Percentiles rank a stretch among this genome's conserved stretches.
Conservation (phyloP, 805 yeast species). For the Ogataea paraovalis region DNA sequence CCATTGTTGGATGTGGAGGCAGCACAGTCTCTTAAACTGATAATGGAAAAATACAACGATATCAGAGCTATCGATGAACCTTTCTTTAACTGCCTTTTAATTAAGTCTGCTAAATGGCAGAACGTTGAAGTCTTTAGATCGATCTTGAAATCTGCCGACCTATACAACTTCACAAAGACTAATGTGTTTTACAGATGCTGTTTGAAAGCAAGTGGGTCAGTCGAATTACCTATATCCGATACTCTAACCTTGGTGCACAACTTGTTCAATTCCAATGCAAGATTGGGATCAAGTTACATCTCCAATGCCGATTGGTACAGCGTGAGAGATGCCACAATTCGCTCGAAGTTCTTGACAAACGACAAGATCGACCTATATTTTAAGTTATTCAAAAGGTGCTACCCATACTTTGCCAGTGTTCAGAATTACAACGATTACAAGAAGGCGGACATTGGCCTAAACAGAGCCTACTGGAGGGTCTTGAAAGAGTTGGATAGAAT, state of each 20-base stretch:
- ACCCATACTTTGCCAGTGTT: slow-evolving; percentile 41
- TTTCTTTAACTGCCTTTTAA: slow-evolving; percentile 73
- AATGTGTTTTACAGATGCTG: slow-evolving; percentile 70
- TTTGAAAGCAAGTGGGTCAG: slow-evolving; percentile 66
- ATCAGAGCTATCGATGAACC: slow-evolving; percentile 68
- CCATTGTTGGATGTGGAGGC: slow-evolving; percentile 51
- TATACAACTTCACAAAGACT: slow-evolving; percentile 57
- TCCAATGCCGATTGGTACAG: slow-evolving; percentile 87
- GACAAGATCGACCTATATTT: slow-evolving; percentile 51
- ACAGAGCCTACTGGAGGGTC: slow-evolving; percentile 34
- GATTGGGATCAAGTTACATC: slow-evolving; percentile 49
- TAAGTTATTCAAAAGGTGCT: slow-evolving; percentile 47
- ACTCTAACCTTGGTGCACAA: slow-evolving; percentile 36
- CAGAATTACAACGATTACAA: slow-evolving; percentile 41
- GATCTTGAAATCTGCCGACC: slow-evolving; percentile 54
- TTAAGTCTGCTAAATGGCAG: slow-evolving; percentile 62
- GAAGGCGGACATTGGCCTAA: slow-evolving; percentile 38
- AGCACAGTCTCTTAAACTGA: slow-evolving; percentile 48
- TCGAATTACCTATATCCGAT: slow-evolving; percentile 47
- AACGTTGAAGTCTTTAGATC: slow-evolving; percentile 61
- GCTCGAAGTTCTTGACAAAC: slow-evolving; percentile 32
- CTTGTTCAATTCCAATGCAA: slow-evolving; percentile 41
- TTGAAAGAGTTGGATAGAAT: slow-evolving; percentile 29
- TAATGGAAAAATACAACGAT: slow-evolving; percentile 52
- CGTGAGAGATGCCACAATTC: slow-evolving; percentile 70